A percentile compares a stretch with the other conserved stretches of the same genome.
These are phyloP conservation scores for Fraxinus paxiana DNA, from an alignment of 305 asterid genomes.

Conservation along the genomic window DNA sequence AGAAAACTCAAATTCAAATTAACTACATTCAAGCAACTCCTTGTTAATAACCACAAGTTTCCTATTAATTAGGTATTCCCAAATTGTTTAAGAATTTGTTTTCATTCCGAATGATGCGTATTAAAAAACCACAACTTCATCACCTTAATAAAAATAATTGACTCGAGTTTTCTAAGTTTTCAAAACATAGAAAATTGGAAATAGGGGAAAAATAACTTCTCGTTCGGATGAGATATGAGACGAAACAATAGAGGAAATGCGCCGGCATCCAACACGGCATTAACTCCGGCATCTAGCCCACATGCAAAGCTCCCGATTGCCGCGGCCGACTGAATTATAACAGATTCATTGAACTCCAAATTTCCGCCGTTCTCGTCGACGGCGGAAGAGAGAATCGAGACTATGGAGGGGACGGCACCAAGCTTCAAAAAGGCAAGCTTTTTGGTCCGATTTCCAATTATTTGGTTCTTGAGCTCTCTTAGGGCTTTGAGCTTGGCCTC, in stretches of 20 bases:
- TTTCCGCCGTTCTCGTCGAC: conserved; percentile 21
- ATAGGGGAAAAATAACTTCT: conserved; percentile 45
- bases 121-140: not conserved
- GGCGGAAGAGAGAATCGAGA: conserved; percentile 51
- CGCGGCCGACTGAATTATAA: conserved; percentile 78
- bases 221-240: conserved; percentile 65
- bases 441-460: conserved; percentile 92
- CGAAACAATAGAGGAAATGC: conserved; percentile 60
- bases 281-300: conserved; percentile 79
- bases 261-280: conserved; percentile 84
- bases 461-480: conserved; percentile 86
- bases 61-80: not conserved
- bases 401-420: conserved; percentile 79
- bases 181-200: not conserved
- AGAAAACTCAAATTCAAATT: not conserved
- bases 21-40: not conserved
- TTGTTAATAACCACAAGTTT: not conserved
- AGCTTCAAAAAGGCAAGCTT: conserved; percentile 73
- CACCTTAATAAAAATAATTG: not conserved
- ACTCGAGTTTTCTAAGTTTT: not conserved
- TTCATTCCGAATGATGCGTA: not conserved
- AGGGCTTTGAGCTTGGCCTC: conserved; percentile 67
- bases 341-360: conserved; percentile 45
- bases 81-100: not conserved
- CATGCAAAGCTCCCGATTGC: conserved; percentile 93